phyloP scores from a whole-genome alignment of 2,329 filamentous ascomycete species.

The Claviceps pazoutovae region DNA sequence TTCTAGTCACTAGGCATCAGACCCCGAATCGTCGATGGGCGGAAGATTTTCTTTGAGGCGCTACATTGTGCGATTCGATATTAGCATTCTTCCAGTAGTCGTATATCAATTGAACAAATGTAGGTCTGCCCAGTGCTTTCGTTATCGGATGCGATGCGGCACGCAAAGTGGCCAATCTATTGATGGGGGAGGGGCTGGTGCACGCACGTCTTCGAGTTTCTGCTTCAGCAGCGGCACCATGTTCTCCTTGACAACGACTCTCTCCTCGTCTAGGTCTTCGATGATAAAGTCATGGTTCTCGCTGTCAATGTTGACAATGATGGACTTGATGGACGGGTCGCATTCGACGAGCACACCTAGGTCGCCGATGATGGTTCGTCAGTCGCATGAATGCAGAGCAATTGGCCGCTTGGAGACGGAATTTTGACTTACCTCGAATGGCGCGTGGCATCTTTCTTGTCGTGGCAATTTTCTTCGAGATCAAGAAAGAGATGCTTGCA shows the following conservation, averaged over 20 bases:
- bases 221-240: conserved; percentile 55
- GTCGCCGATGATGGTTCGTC: conserved; percentile 1
- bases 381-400: background rate
- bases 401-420: background rate
- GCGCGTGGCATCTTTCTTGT: conserved; percentile 37
- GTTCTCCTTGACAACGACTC: conserved; percentile 60
- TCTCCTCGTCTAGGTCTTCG: conserved; percentile 66
- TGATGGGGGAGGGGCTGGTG: background rate
- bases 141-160: too few species aligned
- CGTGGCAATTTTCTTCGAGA: background rate
- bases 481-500: too few species aligned
- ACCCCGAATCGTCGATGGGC: conserved; percentile 37
- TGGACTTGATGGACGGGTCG: conserved; percentile 78
- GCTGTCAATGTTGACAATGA: conserved; percentile 64
- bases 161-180: too few species aligned
- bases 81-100: background rate
- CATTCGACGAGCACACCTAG: conserved; percentile 63
- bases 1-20: conserved; percentile 21
- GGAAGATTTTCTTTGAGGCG: conserved; percentile 38
- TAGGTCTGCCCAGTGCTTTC: too few species aligned
- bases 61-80: conserved; percentile 15
- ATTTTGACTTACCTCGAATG: conserved; percentile 31
- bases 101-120: too few species aligned
- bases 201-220: conserved; percentile 51
- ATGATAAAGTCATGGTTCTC: conserved; percentile 61